phyloP scores from a whole-genome alignment of 1,284 basidiomycete species.

The Filobasidium uniguttulatum region DNA sequence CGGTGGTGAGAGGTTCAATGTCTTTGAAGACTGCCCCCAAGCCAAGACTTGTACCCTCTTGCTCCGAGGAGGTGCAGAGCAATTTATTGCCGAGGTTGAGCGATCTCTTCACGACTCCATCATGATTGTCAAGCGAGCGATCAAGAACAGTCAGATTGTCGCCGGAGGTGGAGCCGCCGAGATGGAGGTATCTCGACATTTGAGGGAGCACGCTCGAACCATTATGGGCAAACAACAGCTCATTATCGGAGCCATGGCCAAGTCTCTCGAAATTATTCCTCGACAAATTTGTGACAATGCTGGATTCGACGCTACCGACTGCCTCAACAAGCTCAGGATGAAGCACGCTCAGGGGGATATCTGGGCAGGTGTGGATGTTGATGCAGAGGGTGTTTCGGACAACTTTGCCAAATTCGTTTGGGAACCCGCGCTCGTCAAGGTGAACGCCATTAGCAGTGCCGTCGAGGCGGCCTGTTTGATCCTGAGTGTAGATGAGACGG shows the following conservation, averaged over 20 bases:
- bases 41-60: slow-evolving; percentile 98
- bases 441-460: slow-evolving; percentile 88
- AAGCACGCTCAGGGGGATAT: slow-evolving; percentile 71
- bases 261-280: slow-evolving; percentile 92
- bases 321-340: slow-evolving; percentile 95
- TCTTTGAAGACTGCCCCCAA: slow-evolving; percentile 84
- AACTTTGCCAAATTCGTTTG: slow-evolving; percentile 97
- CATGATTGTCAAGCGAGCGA: slow-evolving; percentile 97
- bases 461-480: slow-evolving; percentile 94
- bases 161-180: slow-evolving; percentile 96
- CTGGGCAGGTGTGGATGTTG: slow-evolving; percentile 94
- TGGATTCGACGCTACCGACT: slow-evolving; percentile 91
- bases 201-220: slow-evolving; percentile 76
- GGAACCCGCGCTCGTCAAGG: slow-evolving; percentile 92
- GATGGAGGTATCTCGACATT: slow-evolving; percentile 94
- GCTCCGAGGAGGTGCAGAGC: slow-evolving; percentile 91
- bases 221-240: slow-evolving; percentile 95
- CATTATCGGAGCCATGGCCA: slow-evolving; percentile 89
- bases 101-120: slow-evolving; percentile 95
- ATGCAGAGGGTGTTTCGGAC: slow-evolving; percentile 80
- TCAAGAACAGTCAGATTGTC: slow-evolving; percentile 89
- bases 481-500: slow-evolving; percentile 86
- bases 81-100: slow-evolving; percentile 98
- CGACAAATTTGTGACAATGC: slow-evolving; percentile 98
- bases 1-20: slow-evolving; percentile 92